phyloP scores from a whole-genome alignment of 2,329 filamentous ascomycete genomes.

The Incumbomyces delicatus region DNA sequence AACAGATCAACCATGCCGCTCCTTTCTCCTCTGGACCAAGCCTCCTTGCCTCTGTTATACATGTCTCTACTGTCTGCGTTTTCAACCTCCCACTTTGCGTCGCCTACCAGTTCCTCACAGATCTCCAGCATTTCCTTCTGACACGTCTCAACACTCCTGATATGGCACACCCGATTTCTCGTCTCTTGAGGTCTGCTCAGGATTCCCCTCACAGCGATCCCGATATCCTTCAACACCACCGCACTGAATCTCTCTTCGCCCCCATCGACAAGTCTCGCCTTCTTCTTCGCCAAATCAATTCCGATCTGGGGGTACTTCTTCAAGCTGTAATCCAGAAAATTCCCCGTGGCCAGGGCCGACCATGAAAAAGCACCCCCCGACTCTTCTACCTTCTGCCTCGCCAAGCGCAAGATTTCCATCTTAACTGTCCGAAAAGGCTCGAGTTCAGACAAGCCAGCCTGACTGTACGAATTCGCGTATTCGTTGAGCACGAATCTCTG shows the following conservation, averaged over 20 bases:
- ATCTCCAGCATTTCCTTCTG: constrained; percentile 1
- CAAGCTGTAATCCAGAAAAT: not conserved
- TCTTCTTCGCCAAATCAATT: not conserved
- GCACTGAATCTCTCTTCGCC: constrained; percentile 1
- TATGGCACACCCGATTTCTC: constrained; percentile 1
- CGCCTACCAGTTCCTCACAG: not conserved
- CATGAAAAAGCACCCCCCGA: not conserved
- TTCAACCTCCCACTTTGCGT: not conserved
- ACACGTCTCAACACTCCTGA: constrained; percentile 1
- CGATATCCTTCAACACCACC: not conserved
- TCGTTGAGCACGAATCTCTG: constrained; percentile 5
- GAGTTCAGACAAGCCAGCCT: not conserved
- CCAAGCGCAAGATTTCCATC: not conserved
- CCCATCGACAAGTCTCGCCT: not conserved
- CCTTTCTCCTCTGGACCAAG: not conserved
- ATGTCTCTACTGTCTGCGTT: not conserved
- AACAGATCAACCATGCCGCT: constrained; percentile 3
- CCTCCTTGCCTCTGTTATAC: constrained; percentile 3
- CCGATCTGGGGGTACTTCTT: constrained; percentile 2
- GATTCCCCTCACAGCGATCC: constrained; percentile 1
- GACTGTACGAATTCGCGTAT: not conserved
- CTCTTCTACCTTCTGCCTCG: not conserved
- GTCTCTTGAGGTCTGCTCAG: not conserved
- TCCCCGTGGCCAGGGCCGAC: not conserved
- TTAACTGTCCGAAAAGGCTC: not conserved